Evolutionary conservation across 176 grass and related monocot species (phyloP).

Genomic region (Musa itinerans): DNA sequence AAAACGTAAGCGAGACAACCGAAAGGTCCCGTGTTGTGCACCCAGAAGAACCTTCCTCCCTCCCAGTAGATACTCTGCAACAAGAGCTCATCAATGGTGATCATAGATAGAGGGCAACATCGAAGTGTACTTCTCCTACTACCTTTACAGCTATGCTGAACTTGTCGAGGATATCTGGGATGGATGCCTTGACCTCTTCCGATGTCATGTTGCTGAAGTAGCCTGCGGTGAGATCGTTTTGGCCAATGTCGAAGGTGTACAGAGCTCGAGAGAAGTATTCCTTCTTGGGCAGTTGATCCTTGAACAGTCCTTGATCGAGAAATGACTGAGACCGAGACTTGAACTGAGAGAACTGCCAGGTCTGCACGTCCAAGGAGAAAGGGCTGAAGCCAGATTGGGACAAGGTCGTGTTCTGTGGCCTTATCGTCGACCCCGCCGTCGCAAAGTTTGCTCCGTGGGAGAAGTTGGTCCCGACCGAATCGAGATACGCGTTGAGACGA

Average conservation of each 20-base stretch:
- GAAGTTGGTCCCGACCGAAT: constrained; percentile 84
- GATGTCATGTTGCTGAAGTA: constrained; percentile 47
- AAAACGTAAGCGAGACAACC: constrained; percentile 88
- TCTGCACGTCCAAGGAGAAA: constrained; percentile 73
- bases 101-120: no score
- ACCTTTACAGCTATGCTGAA: constrained; percentile 57
- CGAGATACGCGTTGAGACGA: constrained; percentile 66
- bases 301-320: constrained; percentile 17
- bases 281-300: constrained; percentile 49
- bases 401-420: constrained; percentile 49
- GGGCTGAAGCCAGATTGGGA: constrained; percentile 66
- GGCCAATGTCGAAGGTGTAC: constrained; percentile 92
- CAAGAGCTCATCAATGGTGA: not conserved
- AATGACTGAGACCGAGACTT: constrained; percentile 18
- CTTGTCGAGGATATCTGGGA: constrained; percentile 72
- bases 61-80: constrained; percentile 36
- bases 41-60: constrained; percentile 81
- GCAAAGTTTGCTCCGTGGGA: constrained; percentile 92
- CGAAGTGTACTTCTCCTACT: not conserved
- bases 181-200: constrained; percentile 39
- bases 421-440: constrained; percentile 78
- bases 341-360: constrained; percentile 78
- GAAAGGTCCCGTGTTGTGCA: constrained; percentile 84
- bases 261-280: constrained; percentile 85
- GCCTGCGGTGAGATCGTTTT: constrained; percentile 73